These are phyloP conservation scores for Tolypocladium guangdongense DNA, from an alignment of 2,329 filamentous ascomycete genomes.

Conservation along the genomic window DNA sequence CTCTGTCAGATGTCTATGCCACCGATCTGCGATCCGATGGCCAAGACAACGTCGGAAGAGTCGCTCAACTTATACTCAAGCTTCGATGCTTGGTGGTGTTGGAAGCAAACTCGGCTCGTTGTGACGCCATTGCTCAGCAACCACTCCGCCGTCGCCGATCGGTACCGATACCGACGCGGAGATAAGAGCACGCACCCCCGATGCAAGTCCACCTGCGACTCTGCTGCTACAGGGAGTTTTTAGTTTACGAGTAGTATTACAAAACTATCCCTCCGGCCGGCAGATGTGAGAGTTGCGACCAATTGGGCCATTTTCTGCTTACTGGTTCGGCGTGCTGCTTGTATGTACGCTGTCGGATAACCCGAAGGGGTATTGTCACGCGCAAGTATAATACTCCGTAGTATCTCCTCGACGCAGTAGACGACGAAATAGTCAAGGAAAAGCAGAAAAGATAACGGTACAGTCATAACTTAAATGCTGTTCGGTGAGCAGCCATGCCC, in stretches of 20 bases:
- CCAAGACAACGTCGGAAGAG: neutral
- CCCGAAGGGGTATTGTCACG: neutral
- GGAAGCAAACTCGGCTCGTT: no score
- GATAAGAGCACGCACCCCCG: neutral
- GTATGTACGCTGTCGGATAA: neutral
- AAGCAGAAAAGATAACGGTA: neutral
- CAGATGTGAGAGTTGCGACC: neutral
- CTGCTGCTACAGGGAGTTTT: neutral
- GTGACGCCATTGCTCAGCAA: neutral
- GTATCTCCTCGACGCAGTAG: neutral
- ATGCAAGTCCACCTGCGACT: neutral
- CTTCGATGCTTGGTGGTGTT: neutral
- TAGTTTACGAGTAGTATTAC: neutral
- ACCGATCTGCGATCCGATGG: neutral
- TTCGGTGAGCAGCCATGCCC: neutral
- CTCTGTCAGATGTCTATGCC: neutral
- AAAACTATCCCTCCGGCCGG: no score
- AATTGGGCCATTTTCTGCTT: neutral
- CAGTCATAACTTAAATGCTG: neutral
- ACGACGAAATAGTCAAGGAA: neutral
- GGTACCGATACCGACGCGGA: neutral
- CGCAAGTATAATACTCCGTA: neutral
- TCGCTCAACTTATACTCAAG: neutral
- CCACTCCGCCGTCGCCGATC: neutral
- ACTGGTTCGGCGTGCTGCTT: neutral